phyloP scores from a whole-genome alignment of 495 filamentous ascomycete genomes.

The Chaetomium fimeti region DNA sequence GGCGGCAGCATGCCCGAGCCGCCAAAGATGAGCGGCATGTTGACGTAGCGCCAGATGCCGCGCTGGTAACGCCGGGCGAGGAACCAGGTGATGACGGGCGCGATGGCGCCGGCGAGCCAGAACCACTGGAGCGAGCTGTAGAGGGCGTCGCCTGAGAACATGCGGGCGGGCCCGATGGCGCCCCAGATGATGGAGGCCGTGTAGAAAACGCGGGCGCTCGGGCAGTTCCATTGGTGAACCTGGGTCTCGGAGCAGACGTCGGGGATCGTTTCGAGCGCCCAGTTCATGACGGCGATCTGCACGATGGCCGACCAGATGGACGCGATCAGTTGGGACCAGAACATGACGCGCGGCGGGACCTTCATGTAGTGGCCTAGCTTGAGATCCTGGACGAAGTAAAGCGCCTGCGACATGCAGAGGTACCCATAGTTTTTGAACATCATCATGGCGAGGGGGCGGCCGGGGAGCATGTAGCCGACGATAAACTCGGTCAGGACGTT shows the following conservation, averaged over 20 bases:
- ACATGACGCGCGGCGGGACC: slow-evolving; percentile 62
- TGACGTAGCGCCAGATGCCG: slow-evolving; percentile 57
- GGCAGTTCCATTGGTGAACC: slow-evolving; percentile 60
- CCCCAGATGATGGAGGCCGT: slow-evolving; percentile 56
- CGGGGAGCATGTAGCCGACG: slow-evolving; percentile 66
- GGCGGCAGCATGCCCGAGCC: slow-evolving; percentile 62
- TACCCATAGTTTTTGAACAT: slow-evolving; percentile 72
- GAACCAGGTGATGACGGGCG: slow-evolving; percentile 59
- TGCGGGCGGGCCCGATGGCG: slow-evolving; percentile 52
- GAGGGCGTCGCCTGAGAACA: slow-evolving; percentile 61
- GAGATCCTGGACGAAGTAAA: slow-evolving; percentile 50
- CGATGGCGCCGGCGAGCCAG: slow-evolving; percentile 62
- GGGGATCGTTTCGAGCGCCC: slow-evolving; percentile 60
- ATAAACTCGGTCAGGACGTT: slow-evolving; percentile 70
- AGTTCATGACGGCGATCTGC: slow-evolving; percentile 65
- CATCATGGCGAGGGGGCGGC: slow-evolving; percentile 63
- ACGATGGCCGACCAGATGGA: slow-evolving; percentile 64
- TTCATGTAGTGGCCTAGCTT: slow-evolving; percentile 72
- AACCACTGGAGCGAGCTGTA: slow-evolving; percentile 67
- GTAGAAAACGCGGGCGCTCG: slow-evolving; percentile 63
- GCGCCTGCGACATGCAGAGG: slow-evolving; percentile 58
- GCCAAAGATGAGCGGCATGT: slow-evolving; percentile 66
- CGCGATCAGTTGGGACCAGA: slow-evolving; percentile 63
- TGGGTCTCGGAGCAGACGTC: slow-evolving; percentile 59
- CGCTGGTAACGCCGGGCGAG: slow-evolving; percentile 59